These are phyloP conservation scores for Cephalotrichum gorgonifer DNA, from an alignment of 2,329 filamentous ascomycete species.

Conservation along the genomic window DNA sequence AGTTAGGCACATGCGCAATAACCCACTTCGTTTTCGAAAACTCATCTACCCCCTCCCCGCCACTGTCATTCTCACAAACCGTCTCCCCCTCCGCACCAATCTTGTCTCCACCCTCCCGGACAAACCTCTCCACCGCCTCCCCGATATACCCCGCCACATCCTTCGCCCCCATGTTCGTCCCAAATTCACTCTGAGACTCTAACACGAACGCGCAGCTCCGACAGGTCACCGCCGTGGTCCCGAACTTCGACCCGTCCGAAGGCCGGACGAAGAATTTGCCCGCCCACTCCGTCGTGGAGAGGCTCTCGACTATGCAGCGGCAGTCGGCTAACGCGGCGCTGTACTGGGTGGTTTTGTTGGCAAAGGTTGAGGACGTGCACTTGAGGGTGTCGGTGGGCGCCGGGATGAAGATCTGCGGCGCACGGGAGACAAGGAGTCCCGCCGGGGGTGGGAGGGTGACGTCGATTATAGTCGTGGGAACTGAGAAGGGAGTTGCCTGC, in stretches of 20 bases:
- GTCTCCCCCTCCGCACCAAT: slow-evolving; percentile 6
- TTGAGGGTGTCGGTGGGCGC: slow-evolving; percentile 1
- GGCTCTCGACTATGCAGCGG: slow-evolving; percentile 6
- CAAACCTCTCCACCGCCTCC: slow-evolving; percentile 4
- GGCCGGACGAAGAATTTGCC: slow-evolving; percentile 7
- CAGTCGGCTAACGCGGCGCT: slow-evolving; percentile 6
- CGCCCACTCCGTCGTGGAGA: neutral
- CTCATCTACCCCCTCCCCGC: neutral
- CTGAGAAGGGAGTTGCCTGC: neutral
- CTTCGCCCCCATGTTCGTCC: slow-evolving; percentile 4
- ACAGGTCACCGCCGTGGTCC: slow-evolving; percentile 3
- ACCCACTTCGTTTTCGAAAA: slow-evolving; percentile 4
- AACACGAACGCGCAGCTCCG: slow-evolving; percentile 6
- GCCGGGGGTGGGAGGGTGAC: neutral
- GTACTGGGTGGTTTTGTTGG: slow-evolving; percentile 5
- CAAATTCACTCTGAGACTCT: slow-evolving; percentile 4
- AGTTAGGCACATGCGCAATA: slow-evolving; percentile 7
- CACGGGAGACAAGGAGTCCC: neutral
- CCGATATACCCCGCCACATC: slow-evolving; percentile 2
- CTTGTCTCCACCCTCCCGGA: neutral
- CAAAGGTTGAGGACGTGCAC: slow-evolving; percentile 5
- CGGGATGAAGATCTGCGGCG: slow-evolving; percentile 1
- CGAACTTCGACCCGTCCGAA: slow-evolving; percentile 5
- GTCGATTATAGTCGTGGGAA: neutral
- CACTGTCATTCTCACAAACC: slow-evolving; percentile 6